Conservation (phyloP, 352 stramenopile genomes). For the Phytopythium boreale region DNA sequence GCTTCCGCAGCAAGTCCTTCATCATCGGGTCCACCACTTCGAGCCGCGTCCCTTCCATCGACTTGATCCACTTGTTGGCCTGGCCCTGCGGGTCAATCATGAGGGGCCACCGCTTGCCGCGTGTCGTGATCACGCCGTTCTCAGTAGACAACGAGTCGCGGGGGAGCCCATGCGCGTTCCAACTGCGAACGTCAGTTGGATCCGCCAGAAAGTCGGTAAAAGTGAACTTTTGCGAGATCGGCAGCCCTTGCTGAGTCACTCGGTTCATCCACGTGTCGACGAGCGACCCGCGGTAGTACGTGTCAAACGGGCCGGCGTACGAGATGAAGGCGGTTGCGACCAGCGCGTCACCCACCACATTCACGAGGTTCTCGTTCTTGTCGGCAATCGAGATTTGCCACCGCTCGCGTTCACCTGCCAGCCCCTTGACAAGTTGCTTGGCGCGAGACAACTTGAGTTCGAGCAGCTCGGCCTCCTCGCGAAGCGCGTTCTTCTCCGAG, state of each 20-base stretch:
- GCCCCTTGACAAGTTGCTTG: constrained; percentile 92
- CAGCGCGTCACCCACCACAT: constrained; percentile 91
- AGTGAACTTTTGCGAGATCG: constrained; percentile 85
- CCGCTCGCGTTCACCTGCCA: constrained; percentile 92
- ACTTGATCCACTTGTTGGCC: constrained; percentile 97
- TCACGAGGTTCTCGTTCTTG: constrained; percentile 86
- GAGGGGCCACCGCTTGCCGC: constrained; percentile 93
- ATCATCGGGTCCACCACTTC: constrained; percentile 94
- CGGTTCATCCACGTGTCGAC: constrained; percentile 89
- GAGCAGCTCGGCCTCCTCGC: constrained; percentile 90
- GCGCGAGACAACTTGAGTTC: constrained; percentile 92
- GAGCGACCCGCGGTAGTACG: constrained; percentile 83
- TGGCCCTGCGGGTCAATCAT: constrained; percentile 97
- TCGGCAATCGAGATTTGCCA: constrained; percentile 91
- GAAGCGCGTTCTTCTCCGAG: constrained; percentile 91
- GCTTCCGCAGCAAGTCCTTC: constrained; percentile 92
- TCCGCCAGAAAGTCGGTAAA: constrained; percentile 93
- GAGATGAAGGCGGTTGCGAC: constrained; percentile 93
- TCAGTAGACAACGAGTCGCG: constrained; percentile 93
- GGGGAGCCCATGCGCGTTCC: constrained; percentile 94
- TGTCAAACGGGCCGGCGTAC: constrained; percentile 95
- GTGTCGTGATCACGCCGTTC: constrained; percentile 95
- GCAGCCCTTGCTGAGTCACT: constrained; percentile 82
- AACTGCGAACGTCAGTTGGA: constrained; percentile 91
- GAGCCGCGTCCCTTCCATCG: constrained; percentile 87